Evolutionary conservation across 2,329 filamentous ascomycete species (phyloP).

Genomic region (Ophiostoma sp.): DNA sequence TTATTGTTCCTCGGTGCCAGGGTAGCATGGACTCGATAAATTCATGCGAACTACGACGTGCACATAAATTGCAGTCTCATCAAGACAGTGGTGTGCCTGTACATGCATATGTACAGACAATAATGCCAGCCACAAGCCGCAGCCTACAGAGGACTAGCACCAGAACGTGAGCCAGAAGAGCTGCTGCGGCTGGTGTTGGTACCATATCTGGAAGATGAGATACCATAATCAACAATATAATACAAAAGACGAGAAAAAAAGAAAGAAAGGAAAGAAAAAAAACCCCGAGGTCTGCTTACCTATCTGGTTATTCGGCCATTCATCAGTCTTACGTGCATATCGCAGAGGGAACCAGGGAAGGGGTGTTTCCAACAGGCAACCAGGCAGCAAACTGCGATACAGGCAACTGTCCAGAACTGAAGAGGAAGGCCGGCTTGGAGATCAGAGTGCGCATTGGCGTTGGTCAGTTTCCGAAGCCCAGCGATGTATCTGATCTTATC

Average conservation of each 20-base stretch:
- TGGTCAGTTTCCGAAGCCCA: conserved; percentile 7
- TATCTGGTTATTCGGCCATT: too few species aligned
- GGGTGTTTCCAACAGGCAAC: background rate
- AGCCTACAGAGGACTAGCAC: conserved; percentile 18
- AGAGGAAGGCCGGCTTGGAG: background rate
- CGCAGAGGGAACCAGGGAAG: conserved; percentile 15
- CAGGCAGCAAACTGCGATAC: conserved; percentile 19
- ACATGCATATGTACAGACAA: conserved; percentile 7
- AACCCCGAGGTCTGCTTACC: background rate
- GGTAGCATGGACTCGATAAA: conserved; percentile 3
- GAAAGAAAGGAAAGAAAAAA: background rate
- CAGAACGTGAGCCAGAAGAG: conserved; percentile 12
- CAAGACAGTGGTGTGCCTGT: background rate
- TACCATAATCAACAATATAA: background rate
- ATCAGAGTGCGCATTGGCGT: background rate
- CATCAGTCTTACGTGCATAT: conserved; percentile 21
- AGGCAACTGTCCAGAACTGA: conserved; percentile 2
- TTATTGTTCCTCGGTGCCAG: background rate
- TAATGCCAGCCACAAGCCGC: conserved; percentile 17
- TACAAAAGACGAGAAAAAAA: background rate
- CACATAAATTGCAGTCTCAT: background rate
- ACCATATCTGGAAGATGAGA: background rate
- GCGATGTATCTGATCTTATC: background rate
- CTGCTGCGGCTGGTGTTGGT: background rate
- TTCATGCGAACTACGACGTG: background rate